These are phyloP conservation scores for Phylloboletellus chloephorus DNA, from an alignment of 1,284 basidiomycete genomes.

Conservation along the genomic window DNA sequence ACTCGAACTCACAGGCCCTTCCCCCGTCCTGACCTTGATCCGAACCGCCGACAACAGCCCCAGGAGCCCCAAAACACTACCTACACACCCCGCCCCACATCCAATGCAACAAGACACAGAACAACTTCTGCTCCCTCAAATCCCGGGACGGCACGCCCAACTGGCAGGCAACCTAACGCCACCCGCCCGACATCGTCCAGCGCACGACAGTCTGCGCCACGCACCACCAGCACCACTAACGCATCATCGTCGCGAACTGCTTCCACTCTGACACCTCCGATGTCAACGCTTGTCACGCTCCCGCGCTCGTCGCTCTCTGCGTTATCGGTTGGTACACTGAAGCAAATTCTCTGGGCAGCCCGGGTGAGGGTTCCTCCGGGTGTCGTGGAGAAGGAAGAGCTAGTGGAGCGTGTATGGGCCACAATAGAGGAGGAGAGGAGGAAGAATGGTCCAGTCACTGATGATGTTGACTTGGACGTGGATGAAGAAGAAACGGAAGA, in stretches of 20 bases:
- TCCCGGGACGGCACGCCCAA: constrained; percentile 13
- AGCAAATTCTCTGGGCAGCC: constrained; percentile 70
- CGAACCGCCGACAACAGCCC: constrained; percentile 19
- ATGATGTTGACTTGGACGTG: constrained; percentile 36
- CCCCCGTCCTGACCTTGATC: constrained; percentile 39
- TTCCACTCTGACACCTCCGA: constrained; percentile 44
- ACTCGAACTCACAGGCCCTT: constrained; percentile 21
- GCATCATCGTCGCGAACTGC: constrained; percentile 20
- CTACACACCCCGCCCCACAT: constrained; percentile 15
- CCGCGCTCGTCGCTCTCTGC: constrained; percentile 48
- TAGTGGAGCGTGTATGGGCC: constrained; percentile 62
- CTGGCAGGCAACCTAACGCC: constrained; percentile 9
- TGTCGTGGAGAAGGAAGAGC: constrained; percentile 67
- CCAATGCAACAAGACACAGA: constrained; percentile 15
- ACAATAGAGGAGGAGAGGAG: constrained; percentile 63
- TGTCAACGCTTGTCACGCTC: constrained; percentile 63
- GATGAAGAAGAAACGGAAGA: constrained; percentile 17
- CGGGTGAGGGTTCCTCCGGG: constrained; percentile 49
- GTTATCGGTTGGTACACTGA: constrained; percentile 63
- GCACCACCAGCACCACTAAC: constrained; percentile 16
- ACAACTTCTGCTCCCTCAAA: constrained; percentile 23
- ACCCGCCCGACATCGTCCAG: constrained; percentile 24
- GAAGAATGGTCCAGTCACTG: constrained; percentile 39
- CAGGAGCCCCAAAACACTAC: constrained; percentile 21
- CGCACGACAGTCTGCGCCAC: constrained; percentile 20